Evolutionary conservation across 169 alveolate genomes (phyloP).

Genomic region (Hepatocystis sp.): DNA sequence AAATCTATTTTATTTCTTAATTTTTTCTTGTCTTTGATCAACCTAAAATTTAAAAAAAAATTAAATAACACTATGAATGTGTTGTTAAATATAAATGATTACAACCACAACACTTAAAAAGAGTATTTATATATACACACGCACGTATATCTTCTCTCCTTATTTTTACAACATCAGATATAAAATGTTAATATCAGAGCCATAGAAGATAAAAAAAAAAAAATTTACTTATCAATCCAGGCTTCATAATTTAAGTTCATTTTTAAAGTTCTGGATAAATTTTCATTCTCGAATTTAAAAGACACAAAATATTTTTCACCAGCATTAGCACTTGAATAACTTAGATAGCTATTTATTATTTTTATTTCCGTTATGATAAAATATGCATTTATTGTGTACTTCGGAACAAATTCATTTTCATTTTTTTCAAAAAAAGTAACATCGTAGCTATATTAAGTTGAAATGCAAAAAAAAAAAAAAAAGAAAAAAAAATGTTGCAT

Average conservation of each 20-base stretch:
- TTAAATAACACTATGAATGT: too few species aligned
- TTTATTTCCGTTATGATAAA: conserved; percentile 48
- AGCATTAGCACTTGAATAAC: neutral
- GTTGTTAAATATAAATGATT: neutral
- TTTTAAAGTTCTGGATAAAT: conserved; percentile 41
- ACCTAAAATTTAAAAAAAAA: conserved; percentile 10
- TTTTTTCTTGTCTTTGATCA: conserved; percentile 64
- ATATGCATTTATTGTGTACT: conserved; percentile 28
- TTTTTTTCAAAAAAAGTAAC: conserved; percentile 58
- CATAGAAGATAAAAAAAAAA: neutral
- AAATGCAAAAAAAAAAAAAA: conserved; percentile 8
- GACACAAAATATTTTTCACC: conserved; percentile 47
- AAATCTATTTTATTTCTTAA: conserved; percentile 42
- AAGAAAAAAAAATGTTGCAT: neutral
- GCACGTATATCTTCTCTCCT: neutral
- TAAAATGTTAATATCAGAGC: neutral
- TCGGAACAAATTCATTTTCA: conserved; percentile 37
- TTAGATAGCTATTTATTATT: neutral
- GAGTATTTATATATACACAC: neutral
- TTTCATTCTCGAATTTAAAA: conserved; percentile 64
- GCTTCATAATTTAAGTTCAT: conserved; percentile 65
- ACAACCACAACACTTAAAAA: neutral
- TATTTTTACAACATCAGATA: too few species aligned
- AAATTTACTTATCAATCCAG: conserved; percentile 73
- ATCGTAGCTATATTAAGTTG: conserved; percentile 18